Evolutionary conservation across 495 filamentous ascomycete species (phyloP), one percentile per base, ranked within the genome.

Genomic region (Penicillium bovifimosum): DNA sequence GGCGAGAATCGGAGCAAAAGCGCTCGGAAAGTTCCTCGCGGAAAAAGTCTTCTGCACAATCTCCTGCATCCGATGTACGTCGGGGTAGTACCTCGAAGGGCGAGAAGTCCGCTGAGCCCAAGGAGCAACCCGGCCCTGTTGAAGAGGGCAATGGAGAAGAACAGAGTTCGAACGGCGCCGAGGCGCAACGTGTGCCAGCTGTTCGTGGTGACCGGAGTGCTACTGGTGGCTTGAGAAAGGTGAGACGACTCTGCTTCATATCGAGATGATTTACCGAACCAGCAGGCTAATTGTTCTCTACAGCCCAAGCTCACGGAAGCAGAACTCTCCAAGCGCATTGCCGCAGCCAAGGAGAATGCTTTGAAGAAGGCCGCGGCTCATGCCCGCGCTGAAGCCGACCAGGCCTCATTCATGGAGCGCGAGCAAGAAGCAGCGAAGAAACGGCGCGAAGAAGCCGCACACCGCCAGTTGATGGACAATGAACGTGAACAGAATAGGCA

Each of bases 401-500:
- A 81, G 50, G 83, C 83, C 2, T 79, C 77, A 5, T 88, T 86
- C 65, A 72, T 83, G 35, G 76, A 86, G 50, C 78, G 83, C 16
- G 85, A 88, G 63, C 77, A 80, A 39, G 64, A 79, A 0, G 81
- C 77, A 9, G 68, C 68, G 14, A 71, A 76, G 63, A 78, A 80
- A 47, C 67, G 76, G 47, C 75, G 77, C 16, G 71, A 76, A 48
- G 86, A 89, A 62, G 68, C 77, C 6, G 65, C 65, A 24, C 77
- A 81, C 43, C 70, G 80, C 14, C 71, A 76, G 29, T 72, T 79
- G 34, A 83, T 86, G 83, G 83, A 86, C 58, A 75, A 70, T 26
- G 87, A 91, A 64, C 68, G 87, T 17, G 87, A 89, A 60, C 78
- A 78, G 55, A 91, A 91, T 55, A 69, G 86, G 31, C 72, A 79